Conservation (phyloP, 495 filamentous ascomycete genomes). For the Penicillium alfredii region DNA sequence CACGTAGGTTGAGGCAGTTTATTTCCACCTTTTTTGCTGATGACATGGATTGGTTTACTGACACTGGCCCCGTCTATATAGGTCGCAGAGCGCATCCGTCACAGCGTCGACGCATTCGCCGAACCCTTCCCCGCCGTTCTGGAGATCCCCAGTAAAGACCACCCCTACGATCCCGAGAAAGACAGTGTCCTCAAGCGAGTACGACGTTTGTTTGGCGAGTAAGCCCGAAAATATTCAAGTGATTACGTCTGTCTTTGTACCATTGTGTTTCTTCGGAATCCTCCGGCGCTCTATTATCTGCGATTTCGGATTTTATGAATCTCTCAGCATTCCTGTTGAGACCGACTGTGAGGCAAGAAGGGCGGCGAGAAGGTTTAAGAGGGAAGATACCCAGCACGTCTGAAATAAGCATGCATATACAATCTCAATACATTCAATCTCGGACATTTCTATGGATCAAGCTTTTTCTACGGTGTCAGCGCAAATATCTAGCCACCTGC, state of each 20-base stretch:
- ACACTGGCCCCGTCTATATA: constrained; percentile 26
- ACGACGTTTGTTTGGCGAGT: constrained; percentile 87
- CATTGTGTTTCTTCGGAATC: not conserved
- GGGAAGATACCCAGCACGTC: constrained; percentile 25
- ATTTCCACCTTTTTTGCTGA: no score
- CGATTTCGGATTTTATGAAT: constrained; percentile 2
- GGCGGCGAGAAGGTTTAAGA: constrained; percentile 13
- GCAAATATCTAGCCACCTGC: no score
- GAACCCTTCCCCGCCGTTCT: constrained; percentile 58
- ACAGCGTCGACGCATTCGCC: constrained; percentile 52
- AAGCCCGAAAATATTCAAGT: constrained; percentile 23
- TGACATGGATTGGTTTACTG: not conserved
- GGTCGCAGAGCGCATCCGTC: constrained; percentile 90
- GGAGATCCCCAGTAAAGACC: constrained; percentile 98
- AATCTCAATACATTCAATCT: constrained; percentile 6
- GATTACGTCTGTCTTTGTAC: no score
- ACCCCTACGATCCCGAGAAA: constrained; percentile 98
- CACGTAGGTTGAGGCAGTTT: constrained; percentile 84
- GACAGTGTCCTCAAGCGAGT: constrained; percentile 94
- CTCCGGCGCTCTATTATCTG: not conserved
- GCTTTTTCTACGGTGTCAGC: no score
- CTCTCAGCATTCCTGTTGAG: not conserved
- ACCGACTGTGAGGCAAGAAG: not conserved
- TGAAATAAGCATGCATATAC: constrained; percentile 17
- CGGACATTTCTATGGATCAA: no score